Conservation (phyloP, 768 basidiomycete species). For the Mycena rebaudengoi region DNA sequence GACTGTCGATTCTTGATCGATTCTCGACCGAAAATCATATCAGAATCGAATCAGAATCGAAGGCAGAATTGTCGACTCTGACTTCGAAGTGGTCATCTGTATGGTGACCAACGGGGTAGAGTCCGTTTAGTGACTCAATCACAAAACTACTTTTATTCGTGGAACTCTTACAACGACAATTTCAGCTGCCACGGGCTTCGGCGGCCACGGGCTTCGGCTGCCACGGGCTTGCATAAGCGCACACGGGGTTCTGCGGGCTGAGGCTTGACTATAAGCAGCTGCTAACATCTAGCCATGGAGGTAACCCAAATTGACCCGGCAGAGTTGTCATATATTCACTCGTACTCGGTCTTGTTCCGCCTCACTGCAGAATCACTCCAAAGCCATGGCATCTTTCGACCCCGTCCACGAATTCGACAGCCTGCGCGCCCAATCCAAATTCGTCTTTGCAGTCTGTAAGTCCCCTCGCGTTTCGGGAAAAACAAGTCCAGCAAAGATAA, state of each 20-base stretch:
- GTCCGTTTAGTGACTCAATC: too few relatives aligned
- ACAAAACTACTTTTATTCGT: too few relatives aligned
- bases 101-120: too few relatives aligned
- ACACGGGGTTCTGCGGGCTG: neutral
- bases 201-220: neutral
- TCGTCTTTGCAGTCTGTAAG: conserved; percentile 8
- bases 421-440: conserved; percentile 5
- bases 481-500: conserved; percentile 4
- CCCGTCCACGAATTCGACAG: neutral
- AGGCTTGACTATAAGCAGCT: neutral
- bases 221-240: neutral
- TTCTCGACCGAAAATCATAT: neutral
- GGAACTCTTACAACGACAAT: neutral
- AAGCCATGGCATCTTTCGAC: conserved; percentile 3
- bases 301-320: conserved; percentile 6
- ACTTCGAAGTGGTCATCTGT: too few relatives aligned
- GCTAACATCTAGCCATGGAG: neutral
- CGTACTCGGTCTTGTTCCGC: conserved; percentile 2
- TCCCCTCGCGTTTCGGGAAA: conserved; percentile 4
- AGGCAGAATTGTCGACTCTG: neutral
- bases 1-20: neutral
- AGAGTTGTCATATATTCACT: conserved; percentile 5
- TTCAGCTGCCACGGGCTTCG: conserved; percentile 1
- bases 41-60: neutral
- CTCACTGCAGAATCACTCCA: conserved; percentile 3